Conservation (phyloP, 805 yeast species). For the Kodamaea restingae region DNA sequence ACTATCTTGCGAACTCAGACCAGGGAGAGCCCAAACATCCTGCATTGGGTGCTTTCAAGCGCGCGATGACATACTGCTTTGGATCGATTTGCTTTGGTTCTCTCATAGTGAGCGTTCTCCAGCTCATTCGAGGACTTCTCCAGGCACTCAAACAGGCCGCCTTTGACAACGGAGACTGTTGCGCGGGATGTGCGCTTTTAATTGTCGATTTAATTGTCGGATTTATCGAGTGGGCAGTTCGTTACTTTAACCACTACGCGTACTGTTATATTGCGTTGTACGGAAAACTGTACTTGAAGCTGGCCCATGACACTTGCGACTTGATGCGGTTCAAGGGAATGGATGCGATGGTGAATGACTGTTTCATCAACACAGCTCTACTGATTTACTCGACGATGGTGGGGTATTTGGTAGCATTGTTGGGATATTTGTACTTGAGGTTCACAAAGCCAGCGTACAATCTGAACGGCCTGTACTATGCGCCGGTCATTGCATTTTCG, state of each 20-base stretch:
- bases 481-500: slow-evolving; percentile 71
- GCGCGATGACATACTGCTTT: slow-evolving; percentile 81
- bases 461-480: slow-evolving; percentile 54
- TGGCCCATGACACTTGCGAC: slow-evolving; percentile 81
- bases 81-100: slow-evolving; percentile 91
- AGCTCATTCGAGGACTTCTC: slow-evolving; percentile 56
- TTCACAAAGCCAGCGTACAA: slow-evolving; percentile 68
- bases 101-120: slow-evolving; percentile 65
- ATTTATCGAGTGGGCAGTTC: slow-evolving; percentile 71
- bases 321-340: slow-evolving; percentile 75
- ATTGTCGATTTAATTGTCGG: slow-evolving; percentile 58
- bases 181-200: slow-evolving; percentile 50
- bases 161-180: slow-evolving; percentile 47
- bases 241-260: slow-evolving; percentile 88
- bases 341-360: slow-evolving; percentile 81
- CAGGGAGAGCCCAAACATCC: slow-evolving; percentile 78
- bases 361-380: slow-evolving; percentile 72
- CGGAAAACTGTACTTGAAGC: slow-evolving; percentile 69
- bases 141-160: slow-evolving; percentile 50
- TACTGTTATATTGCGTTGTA: slow-evolving; percentile 83
- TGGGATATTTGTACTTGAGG: slow-evolving; percentile 62
- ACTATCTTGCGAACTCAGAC: slow-evolving; percentile 69
- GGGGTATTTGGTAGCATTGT: slow-evolving; percentile 55
- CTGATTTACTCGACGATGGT: slow-evolving; percentile 72
- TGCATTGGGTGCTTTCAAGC: slow-evolving; percentile 72